phyloP scores from a whole-genome alignment of 768 basidiomycete species.

The Psilocybe cubensis region DNA sequence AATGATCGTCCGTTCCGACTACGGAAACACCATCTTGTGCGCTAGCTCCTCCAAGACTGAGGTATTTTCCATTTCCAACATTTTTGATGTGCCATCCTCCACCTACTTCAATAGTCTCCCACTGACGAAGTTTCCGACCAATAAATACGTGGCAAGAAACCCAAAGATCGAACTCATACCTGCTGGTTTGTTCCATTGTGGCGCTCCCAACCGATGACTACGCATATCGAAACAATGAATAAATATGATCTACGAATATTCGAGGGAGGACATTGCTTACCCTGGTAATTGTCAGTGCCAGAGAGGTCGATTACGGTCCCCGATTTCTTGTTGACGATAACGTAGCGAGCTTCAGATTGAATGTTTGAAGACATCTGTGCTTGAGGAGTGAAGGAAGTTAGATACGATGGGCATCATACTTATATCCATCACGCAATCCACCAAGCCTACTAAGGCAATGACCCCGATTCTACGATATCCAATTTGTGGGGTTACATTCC shows the following conservation, averaged over 20 bases:
- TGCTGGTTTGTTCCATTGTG: constrained; percentile 46
- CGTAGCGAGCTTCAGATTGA: constrained; percentile 23
- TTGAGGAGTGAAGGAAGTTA: too few species aligned
- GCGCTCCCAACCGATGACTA: constrained; percentile 45
- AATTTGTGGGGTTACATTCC: too few species aligned
- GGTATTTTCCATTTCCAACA: constrained; percentile 30
- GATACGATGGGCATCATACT: too few species aligned
- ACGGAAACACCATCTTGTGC: constrained; percentile 13
- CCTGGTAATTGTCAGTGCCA: constrained; percentile 37
- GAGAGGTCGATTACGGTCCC: constrained; percentile 49
- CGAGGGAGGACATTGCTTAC: constrained; percentile 21
- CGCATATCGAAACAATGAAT: neutral
- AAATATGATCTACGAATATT: constrained; percentile 8
- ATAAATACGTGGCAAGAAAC: neutral
- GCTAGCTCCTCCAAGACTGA: constrained; percentile 22
- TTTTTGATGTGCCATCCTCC: constrained; percentile 36
- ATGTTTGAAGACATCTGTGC: neutral
- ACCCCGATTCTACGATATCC: too few species aligned
- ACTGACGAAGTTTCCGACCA: constrained; percentile 15
- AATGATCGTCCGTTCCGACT: neutral
- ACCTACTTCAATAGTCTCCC: constrained; percentile 9
- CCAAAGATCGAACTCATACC: constrained; percentile 23
- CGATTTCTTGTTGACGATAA: constrained; percentile 41
- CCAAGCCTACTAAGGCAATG: too few species aligned
- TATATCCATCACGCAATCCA: too few species aligned